phyloP scores from a whole-genome alignment of 768 basidiomycete species.

The Lactarius quietus region DNA sequence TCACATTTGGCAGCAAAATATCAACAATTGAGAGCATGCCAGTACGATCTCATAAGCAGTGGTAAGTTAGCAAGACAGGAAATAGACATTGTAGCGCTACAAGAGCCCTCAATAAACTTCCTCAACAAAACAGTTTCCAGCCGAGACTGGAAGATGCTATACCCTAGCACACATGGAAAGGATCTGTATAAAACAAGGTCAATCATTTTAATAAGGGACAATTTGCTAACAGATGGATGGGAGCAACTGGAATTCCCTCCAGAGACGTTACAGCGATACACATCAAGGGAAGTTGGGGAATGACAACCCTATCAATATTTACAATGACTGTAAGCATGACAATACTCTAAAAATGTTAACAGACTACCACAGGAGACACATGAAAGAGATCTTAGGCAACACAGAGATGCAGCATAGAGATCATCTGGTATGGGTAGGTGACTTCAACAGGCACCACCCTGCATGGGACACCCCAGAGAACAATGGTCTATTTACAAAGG shows the following conservation, averaged over 20 bases:
- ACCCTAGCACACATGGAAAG: neutral
- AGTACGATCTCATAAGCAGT: neutral
- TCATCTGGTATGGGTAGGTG: no score
- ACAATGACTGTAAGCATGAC: no score
- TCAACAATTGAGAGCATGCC: neutral
- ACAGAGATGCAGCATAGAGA: no score
- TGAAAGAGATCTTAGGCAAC: neutral
- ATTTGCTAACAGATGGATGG: neutral
- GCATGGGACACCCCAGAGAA: no score
- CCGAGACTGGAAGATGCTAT: neutral
- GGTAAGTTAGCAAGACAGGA: neutral
- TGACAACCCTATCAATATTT: no score
- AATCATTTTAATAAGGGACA: no score
- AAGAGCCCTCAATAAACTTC: neutral
- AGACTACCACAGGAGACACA: no score
- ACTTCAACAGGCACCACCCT: no score
- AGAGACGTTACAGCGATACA: neutral
- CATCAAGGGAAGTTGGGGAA: neutral
- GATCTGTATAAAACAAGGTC: neutral
- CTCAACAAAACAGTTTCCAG: neutral
- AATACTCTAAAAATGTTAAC: no score
- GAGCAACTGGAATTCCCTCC: neutral
- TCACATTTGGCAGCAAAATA: no score
- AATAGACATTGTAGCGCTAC: neutral
- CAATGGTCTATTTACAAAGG: no score